Base-by-base conservation (phyloP, 2,329 filamentous ascomycete species). In the Plenodomus tracheiphilus region DNA sequence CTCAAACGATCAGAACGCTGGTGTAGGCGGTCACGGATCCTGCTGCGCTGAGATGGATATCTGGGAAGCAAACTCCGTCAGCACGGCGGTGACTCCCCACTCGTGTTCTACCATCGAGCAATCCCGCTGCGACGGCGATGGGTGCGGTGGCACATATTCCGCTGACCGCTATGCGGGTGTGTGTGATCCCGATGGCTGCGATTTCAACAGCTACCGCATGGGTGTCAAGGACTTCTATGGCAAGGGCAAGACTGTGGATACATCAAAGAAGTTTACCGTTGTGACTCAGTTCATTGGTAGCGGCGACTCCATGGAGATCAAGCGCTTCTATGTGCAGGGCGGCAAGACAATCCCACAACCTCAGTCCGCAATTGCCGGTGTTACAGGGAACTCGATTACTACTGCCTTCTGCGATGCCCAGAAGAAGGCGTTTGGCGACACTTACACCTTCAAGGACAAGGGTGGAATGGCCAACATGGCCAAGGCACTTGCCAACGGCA, bases 171-270 rank as follows among this genome's bases (percentile, higher is more conserved):
- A 87, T 63, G 76, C 68, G n/a, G 84, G 85, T 34, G 74, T 79
- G 47, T 88, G 85, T 65, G 85, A 88, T 60, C 81, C 83, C 43
- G 83, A 86, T 60, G 85, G 85, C 38, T 88, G 85, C 63, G 85
- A 87, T 68, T 87, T 65, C 52, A 71, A 70, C 58, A 59, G 58
- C n/a, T 88, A 81, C 78, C 84, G 85, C 61, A 76, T 83, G 74
- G 85, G 85, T 50, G 79, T 85, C 71, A 76, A 75, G 51, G 73
- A 72, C 66, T 88, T 85, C 76, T 87, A 82, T 73, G 85, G 85
- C 36, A 73, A 78, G 3, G 76, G 77, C 56, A 78, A 77, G 70
- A 73, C 65, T 13, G 67, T 76, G 21, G 72, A 76, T 48, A 76
- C 74, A 8, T 67, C 57, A 19, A 65, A 70, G 59, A 65, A 65